Evolutionary conservation across 352 stramenopile species (phyloP), one percentile per base, ranked within the genome.

Genomic region (Plasmopara halstedii): DNA sequence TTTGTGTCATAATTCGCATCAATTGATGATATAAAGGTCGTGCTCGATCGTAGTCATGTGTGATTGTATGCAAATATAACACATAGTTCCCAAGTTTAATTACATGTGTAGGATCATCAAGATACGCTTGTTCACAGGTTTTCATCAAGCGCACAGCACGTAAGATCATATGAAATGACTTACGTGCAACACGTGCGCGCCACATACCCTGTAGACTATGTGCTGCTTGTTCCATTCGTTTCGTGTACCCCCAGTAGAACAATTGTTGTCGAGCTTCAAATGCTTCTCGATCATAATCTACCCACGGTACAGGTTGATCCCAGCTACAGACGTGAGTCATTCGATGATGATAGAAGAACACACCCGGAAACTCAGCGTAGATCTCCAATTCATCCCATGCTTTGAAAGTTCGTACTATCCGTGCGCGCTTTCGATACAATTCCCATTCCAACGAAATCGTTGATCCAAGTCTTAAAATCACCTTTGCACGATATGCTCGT

Each of bases 71-170:
- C 15, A 94, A 45, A 20, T 74, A 94, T 14, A 94, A 46, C 50
- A 82, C 70, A 46, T 90, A 94, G 53, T 94, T 94, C 57, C 73
- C 75, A 56, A 91, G 79, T 41, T 79, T 81, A 2, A 71, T 66
- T 10, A 94, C 53, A 23, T 77, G 76, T 2, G 71, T 86, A 5
- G 82, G 82, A 15, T 91, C 78, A 49, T 82, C 64, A 4, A 91
- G 45, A 46, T 91, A 91, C 14, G 81, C 80, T 22, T 49, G 56
- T 43, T 91, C 78, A 22, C 78, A 86, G 2, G 57, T 69, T 31
- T 73, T 73, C 73, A 88, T 87, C 4, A 94, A 38, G 6, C 54
- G 52, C n/a, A 91, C 71, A 1, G 80, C 59, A 14, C 70, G 70
- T 23, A 90, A 47, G 7, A 91, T 64, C 14, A 84, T 41, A 13